These are phyloP conservation scores for Fusarium verticillioides DNA, from an alignment of 2,329 filamentous ascomycete species.

Conservation along the genomic window DNA sequence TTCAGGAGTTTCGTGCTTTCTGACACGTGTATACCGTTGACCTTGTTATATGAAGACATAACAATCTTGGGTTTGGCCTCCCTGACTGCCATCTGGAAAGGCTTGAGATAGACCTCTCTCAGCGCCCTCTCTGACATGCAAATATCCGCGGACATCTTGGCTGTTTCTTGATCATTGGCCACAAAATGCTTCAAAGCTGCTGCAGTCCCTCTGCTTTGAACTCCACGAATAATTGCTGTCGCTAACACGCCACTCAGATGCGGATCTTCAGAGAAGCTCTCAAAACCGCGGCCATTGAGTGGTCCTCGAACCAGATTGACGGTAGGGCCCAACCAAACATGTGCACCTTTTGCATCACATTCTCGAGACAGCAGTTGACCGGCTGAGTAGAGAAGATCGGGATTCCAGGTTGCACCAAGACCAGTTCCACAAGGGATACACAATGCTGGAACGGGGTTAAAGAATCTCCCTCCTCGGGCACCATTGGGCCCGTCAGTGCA, in stretches of 20 bases:
- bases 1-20: conserved; percentile 11
- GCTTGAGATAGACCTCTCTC: conserved; percentile 71
- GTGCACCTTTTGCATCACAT: conserved; percentile 59
- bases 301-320: conserved; percentile 71
- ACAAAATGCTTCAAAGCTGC: conserved; percentile 52
- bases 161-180: conserved; percentile 61
- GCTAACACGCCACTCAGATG: conserved; percentile 42
- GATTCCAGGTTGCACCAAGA: conserved; percentile 52
- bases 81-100: conserved; percentile 70
- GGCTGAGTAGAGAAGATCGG: conserved; percentile 30
- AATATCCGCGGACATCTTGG: conserved; percentile 59
- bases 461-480: conserved; percentile 24
- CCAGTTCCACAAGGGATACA: conserved; percentile 43
- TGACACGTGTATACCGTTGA: conserved; percentile 29
- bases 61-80: conserved; percentile 65
- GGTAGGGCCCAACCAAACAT: conserved; percentile 69
- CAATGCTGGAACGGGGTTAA: conserved; percentile 24
- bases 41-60: conserved; percentile 69
- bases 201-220: conserved; percentile 47
- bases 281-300: conserved; percentile 71
- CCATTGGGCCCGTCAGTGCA: conserved; percentile 33
- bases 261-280: conserved; percentile 69
- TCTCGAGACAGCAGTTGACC: conserved; percentile 27
- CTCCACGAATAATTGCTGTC: conserved; percentile 46
- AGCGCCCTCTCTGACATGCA: conserved; percentile 64